These are phyloP conservation scores for Ogataea minuta DNA, from an alignment of 805 yeast species.

Conservation along the genomic window DNA sequence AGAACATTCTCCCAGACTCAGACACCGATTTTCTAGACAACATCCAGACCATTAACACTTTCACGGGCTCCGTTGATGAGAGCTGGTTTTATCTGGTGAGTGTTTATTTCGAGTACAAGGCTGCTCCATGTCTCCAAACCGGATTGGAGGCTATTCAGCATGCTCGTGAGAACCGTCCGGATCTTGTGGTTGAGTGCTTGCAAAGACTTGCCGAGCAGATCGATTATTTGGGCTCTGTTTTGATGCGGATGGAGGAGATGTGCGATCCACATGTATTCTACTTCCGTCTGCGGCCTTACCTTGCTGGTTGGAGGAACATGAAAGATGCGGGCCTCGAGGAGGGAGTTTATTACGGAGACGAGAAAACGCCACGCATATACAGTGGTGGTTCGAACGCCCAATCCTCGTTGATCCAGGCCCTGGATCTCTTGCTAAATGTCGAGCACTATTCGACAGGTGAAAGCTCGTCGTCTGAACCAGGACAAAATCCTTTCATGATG, in stretches of 20 bases:
- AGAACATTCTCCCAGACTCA: constrained; percentile 49
- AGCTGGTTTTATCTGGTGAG: constrained; percentile 91
- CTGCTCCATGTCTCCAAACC: constrained; percentile 64
- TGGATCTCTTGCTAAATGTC: constrained; percentile 74
- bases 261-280: constrained; percentile 93
- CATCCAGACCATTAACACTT: constrained; percentile 76
- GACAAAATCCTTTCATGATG: constrained; percentile 54
- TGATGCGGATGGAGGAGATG: constrained; percentile 86
- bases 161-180: constrained; percentile 46
- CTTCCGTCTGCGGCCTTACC: constrained; percentile 78
- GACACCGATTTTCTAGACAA: constrained; percentile 49
- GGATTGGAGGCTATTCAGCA: constrained; percentile 68
- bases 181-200: constrained; percentile 43
- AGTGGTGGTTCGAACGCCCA: constrained; percentile 96
- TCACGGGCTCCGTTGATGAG: constrained; percentile 88
- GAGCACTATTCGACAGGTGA: constrained; percentile 76
- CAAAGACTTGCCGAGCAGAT: constrained; percentile 72
- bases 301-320: constrained; percentile 96
- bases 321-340: constrained; percentile 71
- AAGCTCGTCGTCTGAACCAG: constrained; percentile 8
- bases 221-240: constrained; percentile 66
- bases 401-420: constrained; percentile 81
- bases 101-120: constrained; percentile 79
- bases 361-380: constrained; percentile 50
- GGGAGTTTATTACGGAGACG: constrained; percentile 78